Percentiles rank a stretch among this genome's conserved stretches.
Conservation (phyloP, 768 basidiomycete genomes). For the Crucibulum laeve region DNA sequence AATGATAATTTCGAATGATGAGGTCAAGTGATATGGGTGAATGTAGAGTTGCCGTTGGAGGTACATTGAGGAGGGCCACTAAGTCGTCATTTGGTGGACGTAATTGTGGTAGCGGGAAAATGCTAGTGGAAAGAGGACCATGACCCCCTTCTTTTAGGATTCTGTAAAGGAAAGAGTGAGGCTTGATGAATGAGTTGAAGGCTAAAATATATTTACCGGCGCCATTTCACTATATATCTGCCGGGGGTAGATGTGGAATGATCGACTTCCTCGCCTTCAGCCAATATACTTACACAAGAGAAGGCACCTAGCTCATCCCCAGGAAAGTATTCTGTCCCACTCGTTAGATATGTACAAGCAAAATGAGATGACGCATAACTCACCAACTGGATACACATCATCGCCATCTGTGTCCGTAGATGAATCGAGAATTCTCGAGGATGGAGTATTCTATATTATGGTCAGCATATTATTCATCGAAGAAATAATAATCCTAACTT, state of each 20-base stretch:
- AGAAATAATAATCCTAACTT: conserved; percentile 30
- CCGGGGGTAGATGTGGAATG: conserved; percentile 46
- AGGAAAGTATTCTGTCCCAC: conserved; percentile 47
- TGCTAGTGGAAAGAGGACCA: conserved; percentile 43
- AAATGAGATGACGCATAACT: conserved; percentile 6
- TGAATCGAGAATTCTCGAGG: conserved; percentile 46
- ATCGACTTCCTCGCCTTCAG: conserved; percentile 32
- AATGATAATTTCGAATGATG: conserved; percentile 62
- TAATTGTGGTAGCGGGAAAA: conserved; percentile 57
- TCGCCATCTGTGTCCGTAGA: conserved; percentile 42
- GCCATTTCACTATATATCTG: conserved; percentile 59
- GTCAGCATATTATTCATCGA: conserved; percentile 1
- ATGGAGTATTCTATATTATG: conserved; percentile 33
- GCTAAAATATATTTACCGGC: conserved; percentile 36
- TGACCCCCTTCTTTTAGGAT: conserved; percentile 37
- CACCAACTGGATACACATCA: conserved; percentile 44
- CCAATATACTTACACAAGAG: conserved; percentile 46
- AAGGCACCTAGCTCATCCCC: conserved; percentile 63
- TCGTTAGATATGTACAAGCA: neutral
- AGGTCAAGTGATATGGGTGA: conserved; percentile 49
- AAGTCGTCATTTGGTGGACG: conserved; percentile 57
- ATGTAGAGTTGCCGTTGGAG: conserved; percentile 64
- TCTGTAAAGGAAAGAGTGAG: conserved; percentile 25
- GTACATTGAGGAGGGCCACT: conserved; percentile 60
- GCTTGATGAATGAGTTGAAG: neutral